phyloP scores from a whole-genome alignment of 208 protist genomes.

The Crithidia expoeki region DNA sequence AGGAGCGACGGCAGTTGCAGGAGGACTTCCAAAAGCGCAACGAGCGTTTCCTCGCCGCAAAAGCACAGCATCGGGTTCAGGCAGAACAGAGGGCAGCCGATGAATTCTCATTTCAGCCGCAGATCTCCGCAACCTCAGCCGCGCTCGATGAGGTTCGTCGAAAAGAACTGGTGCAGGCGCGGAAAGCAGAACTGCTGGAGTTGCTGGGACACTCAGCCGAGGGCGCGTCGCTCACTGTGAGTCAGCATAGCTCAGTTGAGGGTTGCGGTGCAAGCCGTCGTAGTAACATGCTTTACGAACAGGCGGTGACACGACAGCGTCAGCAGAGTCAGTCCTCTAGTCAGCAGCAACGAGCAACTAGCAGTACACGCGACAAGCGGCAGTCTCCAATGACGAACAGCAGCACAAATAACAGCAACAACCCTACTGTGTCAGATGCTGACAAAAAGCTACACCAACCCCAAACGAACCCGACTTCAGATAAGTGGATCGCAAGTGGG shows the following conservation, averaged over 20 bases:
- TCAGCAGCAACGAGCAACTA: not conserved
- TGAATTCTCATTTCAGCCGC: conserved; percentile 56
- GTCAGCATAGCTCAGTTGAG: not conserved
- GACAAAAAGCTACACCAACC: conserved; percentile 33
- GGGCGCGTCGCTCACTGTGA: conserved; percentile 1
- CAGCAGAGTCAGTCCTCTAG: not conserved
- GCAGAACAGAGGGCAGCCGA: conserved; percentile 34
- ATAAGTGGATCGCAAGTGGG: conserved; percentile 73
- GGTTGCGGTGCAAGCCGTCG: conserved; percentile 6
- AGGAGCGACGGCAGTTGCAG: conserved; percentile 23
- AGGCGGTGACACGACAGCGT: conserved; percentile 25
- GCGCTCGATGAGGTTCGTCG: conserved; percentile 51
- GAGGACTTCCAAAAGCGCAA: conserved; percentile 56
- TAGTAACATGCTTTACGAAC: conserved; percentile 30
- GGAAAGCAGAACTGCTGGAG: conserved; percentile 7
- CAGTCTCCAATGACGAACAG: not conserved
- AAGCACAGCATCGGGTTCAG: conserved; percentile 36
- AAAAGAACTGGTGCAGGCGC: not conserved
- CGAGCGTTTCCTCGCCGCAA: conserved; percentile 39
- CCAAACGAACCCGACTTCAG: conserved; percentile 58
- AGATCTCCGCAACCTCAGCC: conserved; percentile 64
- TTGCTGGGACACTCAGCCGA: conserved; percentile 13
- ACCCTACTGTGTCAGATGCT: not conserved
- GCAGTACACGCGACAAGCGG: not conserved
- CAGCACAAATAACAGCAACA: not conserved